Evolutionary conservation across 495 filamentous ascomycete genomes (phyloP).

Genomic region (Penicillium canescens): DNA sequence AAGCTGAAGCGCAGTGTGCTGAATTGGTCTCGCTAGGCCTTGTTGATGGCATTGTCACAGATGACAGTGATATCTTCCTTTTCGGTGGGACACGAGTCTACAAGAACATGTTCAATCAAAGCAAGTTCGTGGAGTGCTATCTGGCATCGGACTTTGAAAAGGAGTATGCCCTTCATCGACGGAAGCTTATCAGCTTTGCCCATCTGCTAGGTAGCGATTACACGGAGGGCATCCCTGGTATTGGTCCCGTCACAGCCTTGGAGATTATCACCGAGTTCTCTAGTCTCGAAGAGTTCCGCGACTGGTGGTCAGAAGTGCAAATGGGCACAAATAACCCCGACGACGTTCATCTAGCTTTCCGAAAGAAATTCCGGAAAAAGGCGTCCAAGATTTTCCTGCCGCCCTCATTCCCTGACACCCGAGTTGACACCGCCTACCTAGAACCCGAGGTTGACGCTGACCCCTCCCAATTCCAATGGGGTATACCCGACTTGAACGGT

Average conservation of each 20-base stretch:
- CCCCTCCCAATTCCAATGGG: slow-evolving; percentile 85
- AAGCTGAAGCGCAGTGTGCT: slow-evolving; percentile 97
- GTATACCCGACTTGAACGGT: slow-evolving; percentile 86
- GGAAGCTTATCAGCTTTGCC: slow-evolving; percentile 81
- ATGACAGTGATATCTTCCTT: slow-evolving; percentile 95
- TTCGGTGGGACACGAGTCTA: slow-evolving; percentile 96
- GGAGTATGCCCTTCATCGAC: slow-evolving; percentile 79
- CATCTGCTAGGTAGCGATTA: slow-evolving; percentile 93
- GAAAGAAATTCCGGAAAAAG: slow-evolving; percentile 81
- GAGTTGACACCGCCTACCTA: slow-evolving; percentile 79
- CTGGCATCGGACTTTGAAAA: slow-evolving; percentile 83
- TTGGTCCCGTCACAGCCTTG: slow-evolving; percentile 90
- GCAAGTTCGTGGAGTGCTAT: slow-evolving; percentile 97
- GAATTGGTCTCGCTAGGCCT: slow-evolving; percentile 82
- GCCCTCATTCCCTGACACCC: slow-evolving; percentile 69
- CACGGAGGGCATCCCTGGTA: slow-evolving; percentile 83
- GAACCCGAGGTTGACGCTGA: slow-evolving; percentile 80
- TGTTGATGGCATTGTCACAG: slow-evolving; percentile 97
- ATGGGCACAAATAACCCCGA: slow-evolving; percentile 40
- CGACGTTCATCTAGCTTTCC: slow-evolving; percentile 58
- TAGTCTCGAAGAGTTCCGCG: slow-evolving; percentile 64
- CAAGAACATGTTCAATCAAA: slow-evolving; percentile 99
- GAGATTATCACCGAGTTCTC: slow-evolving; percentile 92
- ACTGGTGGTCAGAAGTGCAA: slow-evolving; percentile 87
- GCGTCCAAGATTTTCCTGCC: slow-evolving; percentile 84